Evolutionary conservation across 345 rosid species (phyloP).

Genomic region (Citrus medica): DNA sequence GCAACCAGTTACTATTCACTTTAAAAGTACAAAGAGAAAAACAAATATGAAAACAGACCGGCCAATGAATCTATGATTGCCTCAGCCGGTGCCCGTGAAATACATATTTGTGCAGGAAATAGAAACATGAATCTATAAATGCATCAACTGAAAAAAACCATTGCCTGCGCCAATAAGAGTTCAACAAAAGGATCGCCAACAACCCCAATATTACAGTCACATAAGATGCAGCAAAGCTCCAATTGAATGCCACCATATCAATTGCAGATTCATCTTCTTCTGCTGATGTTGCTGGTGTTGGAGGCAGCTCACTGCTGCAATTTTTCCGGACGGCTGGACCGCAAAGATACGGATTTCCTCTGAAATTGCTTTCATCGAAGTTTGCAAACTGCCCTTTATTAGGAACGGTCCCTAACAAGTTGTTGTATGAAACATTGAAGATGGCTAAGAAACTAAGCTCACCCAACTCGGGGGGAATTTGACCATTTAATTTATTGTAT

Average conservation of each 20-base stretch:
- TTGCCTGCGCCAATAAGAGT: slow-evolving; percentile 11
- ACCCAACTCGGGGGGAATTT: slow-evolving; percentile 13
- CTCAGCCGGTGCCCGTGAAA: background rate
- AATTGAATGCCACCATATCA: slow-evolving; percentile 9
- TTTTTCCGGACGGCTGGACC: background rate
- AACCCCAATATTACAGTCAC: background rate
- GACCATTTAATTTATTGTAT: slow-evolving; percentile 12
- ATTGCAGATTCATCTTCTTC: slow-evolving; percentile 8
- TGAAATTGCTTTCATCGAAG: background rate
- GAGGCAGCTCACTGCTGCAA: background rate
- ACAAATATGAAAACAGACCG: too few relatives aligned
- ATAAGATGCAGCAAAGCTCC: slow-evolving; percentile 21
- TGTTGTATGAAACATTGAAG: background rate
- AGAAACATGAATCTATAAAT: background rate
- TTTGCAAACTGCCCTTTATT: background rate
- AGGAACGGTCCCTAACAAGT: background rate
- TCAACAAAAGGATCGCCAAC: slow-evolving; percentile 4
- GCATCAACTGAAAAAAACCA: slow-evolving; percentile 16
- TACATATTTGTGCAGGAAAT: background rate
- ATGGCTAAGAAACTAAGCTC: background rate
- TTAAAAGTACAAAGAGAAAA: too few relatives aligned
- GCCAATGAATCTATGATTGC: too few relatives aligned
- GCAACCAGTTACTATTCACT: too few relatives aligned
- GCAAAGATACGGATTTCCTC: background rate
- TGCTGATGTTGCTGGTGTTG: background rate